Conservation (phyloP, 805 yeast species). For the Henningerozyma blattae region DNA sequence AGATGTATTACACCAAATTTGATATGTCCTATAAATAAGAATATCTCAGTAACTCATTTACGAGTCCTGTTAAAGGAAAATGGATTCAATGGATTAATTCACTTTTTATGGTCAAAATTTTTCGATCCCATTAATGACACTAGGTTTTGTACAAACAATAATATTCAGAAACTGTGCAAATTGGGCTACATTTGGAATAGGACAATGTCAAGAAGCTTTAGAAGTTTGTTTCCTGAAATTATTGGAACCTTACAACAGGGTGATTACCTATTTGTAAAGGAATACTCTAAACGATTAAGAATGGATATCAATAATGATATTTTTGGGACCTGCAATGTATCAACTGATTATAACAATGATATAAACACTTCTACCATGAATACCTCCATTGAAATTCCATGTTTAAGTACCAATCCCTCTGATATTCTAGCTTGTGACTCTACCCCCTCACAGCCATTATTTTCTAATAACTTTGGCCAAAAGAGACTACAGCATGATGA, state of each 20-base stretch:
- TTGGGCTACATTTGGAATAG: slow-evolving; percentile 22
- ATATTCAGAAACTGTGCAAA: not conserved
- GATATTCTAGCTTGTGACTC: not conserved
- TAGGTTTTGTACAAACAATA: not conserved
- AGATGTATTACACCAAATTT: slow-evolving; percentile 21
- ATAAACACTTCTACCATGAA: not conserved
- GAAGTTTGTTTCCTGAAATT: slow-evolving; percentile 18
- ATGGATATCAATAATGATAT: not conserved
- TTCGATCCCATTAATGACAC: slow-evolving; percentile 2
- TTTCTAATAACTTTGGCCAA: no score
- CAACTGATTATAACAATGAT: not conserved
- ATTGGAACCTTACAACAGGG: slow-evolving; percentile 14
- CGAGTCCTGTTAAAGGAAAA: slow-evolving; percentile 6
- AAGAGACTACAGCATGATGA: no score
- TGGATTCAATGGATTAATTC: slow-evolving; percentile 15
- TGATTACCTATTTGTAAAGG: slow-evolving; percentile 15
- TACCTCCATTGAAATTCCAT: no score
- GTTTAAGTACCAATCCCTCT: no score
- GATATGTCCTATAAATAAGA: slow-evolving; percentile 17
- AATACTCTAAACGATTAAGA: not conserved
- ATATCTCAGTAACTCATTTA: slow-evolving; percentile 16
- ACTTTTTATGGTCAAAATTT: slow-evolving; percentile 12
- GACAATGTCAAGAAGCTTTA: slow-evolving; percentile 18
- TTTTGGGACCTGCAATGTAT: no score
- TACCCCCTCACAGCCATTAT: no score